Evolutionary conservation across 768 basidiomycete genomes (phyloP).

Genomic region (Sporobolomyces roseus): DNA sequence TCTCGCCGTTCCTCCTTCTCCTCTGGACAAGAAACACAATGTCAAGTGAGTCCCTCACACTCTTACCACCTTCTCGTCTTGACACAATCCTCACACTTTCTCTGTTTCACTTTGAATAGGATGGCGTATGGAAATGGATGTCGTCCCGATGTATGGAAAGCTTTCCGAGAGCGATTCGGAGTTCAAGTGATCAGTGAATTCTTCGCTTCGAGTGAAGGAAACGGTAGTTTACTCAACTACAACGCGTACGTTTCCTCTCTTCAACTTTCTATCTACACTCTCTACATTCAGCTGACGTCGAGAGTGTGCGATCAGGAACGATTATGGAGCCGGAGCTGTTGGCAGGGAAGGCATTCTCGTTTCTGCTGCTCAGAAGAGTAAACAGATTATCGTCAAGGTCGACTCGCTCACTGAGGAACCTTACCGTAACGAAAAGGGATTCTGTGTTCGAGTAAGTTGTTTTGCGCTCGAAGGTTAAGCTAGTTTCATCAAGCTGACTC

Average conservation of each 20-base stretch:
- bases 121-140: slow-evolving; percentile 40
- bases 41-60: no score
- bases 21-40: slow-evolving; percentile 28
- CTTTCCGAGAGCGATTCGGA: slow-evolving; percentile 38
- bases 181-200: slow-evolving; percentile 34
- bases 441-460: slow-evolving; percentile 19
- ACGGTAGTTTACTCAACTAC: slow-evolving; percentile 10
- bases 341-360: slow-evolving; percentile 24
- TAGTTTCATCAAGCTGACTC: background rate
- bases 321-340: slow-evolving; percentile 32
- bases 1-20: slow-evolving; percentile 24
- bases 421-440: slow-evolving; percentile 8
- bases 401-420: slow-evolving; percentile 39
- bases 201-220: slow-evolving; percentile 33
- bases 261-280: background rate
- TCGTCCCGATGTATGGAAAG: slow-evolving; percentile 39
- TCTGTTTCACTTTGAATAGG: no score
- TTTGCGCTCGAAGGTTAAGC: background rate
- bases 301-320: background rate
- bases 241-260: slow-evolving; percentile 12
- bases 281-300: background rate
- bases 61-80: no score
- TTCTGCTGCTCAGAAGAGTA: slow-evolving; percentile 1
- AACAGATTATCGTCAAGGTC: slow-evolving; percentile 28
- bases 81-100: no score